Conservation (phyloP, 2,329 filamentous ascomycete genomes). For the Colletotrichum sp. region DNA sequence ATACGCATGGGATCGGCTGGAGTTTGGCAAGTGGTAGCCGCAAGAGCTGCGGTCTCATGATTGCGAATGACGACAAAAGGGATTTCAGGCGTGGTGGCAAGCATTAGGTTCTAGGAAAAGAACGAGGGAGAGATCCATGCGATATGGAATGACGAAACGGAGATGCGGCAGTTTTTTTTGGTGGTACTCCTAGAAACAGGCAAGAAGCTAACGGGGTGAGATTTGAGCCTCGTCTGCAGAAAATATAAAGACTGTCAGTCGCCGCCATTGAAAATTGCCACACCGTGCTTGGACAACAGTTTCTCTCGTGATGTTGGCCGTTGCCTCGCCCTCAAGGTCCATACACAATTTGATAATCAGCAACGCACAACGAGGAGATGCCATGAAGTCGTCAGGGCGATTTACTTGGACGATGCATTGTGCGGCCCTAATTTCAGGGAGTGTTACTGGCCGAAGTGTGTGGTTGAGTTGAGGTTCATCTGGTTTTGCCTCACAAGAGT, state of each 20-base stretch:
- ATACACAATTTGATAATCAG: not conserved
- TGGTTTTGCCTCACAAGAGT: not conserved
- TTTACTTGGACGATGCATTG: not conserved
- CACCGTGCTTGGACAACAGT: not conserved
- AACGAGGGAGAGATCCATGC: not conserved
- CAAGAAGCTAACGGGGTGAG: not conserved
- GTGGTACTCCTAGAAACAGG: not conserved
- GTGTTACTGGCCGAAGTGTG: not conserved
- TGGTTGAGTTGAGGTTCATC: not conserved
- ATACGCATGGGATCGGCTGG: conserved; percentile 20
- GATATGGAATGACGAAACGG: not conserved
- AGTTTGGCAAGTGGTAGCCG: conserved; percentile 20
- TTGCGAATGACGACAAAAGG: conserved; percentile 11
- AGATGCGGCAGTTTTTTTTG: not conserved
- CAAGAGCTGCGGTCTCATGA: conserved; percentile 13
- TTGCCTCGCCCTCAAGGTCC: not conserved
- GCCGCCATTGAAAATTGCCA: not conserved
- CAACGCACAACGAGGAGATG: not conserved
- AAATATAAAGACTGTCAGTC: not conserved
- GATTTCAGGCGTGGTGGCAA: conserved; percentile 9
- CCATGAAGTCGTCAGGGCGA: not conserved
- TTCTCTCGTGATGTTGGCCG: not conserved
- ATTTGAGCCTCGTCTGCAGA: not conserved
- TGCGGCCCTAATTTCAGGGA: not conserved
- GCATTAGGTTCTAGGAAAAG: conserved; percentile 12